Evolutionary conservation across 106 monocot species (phyloP), one percentile per base, ranked within the genome.

Genomic region (Posidonia australis): DNA sequence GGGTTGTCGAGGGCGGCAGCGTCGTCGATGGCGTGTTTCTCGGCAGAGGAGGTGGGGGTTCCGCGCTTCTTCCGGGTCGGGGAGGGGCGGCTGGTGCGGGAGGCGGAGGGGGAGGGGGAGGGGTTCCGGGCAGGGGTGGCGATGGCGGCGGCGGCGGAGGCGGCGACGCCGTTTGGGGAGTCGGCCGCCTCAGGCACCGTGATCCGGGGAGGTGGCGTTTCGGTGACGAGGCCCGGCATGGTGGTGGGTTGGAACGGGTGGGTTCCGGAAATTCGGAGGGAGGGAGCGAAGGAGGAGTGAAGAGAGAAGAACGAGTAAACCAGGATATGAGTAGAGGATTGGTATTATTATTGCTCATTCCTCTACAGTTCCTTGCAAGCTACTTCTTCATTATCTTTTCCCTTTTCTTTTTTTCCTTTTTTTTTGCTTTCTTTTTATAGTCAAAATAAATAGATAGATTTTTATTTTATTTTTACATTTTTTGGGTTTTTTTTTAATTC

Each of bases 1-100:
- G 86, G 90, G 67, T 96, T 96, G 54, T 90, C 86, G 31, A 96
- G 78, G 32, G 82, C 76, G 19, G 82, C 45, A 21, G 81, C 78
- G 27, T 82, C 78, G 9, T 44, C 29, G 43, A 23, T 7, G n/a
- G 47, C 13, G n/a, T n/a, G n/a, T n/a, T n/a, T n/a, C n/a, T n/a
- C n/a, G n/a, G n/a, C n/a, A n/a, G 43, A 3, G 42, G 48, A 21
- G 30, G 9, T 31, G 26, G 57, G 29, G 0, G 46, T 43, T 17
- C 28, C 28, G 26, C 36, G 48, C 51, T 48, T 74, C 66, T 74
- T 74, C 59, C 48, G 47, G 19, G 54, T 41, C 11, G 60, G 54
- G 51, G 58, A 44, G 10, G 41, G 29, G 13, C 63, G 53, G 28
- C 14, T 10, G 21, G 71, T 17, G 42, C 62, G 31, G 5, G 63